These are phyloP conservation scores for Annulohypoxylon stygium DNA, from an alignment of 495 filamentous ascomycete genomes.

Conservation along the genomic window DNA sequence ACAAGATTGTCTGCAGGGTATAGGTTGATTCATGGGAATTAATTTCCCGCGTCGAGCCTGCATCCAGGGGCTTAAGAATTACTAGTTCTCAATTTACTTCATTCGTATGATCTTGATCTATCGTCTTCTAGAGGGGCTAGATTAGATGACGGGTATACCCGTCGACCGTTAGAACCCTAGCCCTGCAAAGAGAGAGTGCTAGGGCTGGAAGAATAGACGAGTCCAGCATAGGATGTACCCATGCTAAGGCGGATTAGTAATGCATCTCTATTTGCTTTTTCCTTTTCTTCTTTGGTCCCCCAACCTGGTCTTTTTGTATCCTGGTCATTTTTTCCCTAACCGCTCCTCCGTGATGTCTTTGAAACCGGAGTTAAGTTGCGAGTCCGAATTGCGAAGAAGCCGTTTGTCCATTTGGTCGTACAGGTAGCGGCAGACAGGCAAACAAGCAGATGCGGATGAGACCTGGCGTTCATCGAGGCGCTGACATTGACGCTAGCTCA, in stretches of 20 bases:
- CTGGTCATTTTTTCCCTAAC: background rate
- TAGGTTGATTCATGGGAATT: background rate
- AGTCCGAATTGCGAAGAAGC: constrained; percentile 8
- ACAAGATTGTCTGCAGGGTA: background rate
- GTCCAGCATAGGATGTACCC: background rate
- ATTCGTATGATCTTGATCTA: background rate
- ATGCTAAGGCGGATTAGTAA: background rate
- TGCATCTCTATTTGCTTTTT: background rate
- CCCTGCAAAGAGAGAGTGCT: background rate
- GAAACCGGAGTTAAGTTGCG: background rate
- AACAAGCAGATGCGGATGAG: constrained; percentile 6
- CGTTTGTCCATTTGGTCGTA: constrained; percentile 7
- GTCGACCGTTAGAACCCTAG: constrained; percentile 22
- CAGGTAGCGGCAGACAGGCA: background rate
- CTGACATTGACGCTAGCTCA: constrained; percentile 1
- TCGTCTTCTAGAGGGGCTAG: background rate
- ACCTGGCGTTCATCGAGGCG: constrained; percentile 7
- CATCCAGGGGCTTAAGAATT: background rate
- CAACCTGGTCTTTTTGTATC: background rate
- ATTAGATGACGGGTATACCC: constrained; percentile 21
- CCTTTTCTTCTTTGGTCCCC: background rate
- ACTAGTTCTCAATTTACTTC: background rate
- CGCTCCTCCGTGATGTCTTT: background rate
- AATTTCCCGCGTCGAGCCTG: background rate
- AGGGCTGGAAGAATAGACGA: background rate